Percentiles rank a stretch among this genome's conserved stretches.
phyloP scores from a whole-genome alignment of 2,329 filamentous ascomycete species.

The Didymella segeticola region DNA sequence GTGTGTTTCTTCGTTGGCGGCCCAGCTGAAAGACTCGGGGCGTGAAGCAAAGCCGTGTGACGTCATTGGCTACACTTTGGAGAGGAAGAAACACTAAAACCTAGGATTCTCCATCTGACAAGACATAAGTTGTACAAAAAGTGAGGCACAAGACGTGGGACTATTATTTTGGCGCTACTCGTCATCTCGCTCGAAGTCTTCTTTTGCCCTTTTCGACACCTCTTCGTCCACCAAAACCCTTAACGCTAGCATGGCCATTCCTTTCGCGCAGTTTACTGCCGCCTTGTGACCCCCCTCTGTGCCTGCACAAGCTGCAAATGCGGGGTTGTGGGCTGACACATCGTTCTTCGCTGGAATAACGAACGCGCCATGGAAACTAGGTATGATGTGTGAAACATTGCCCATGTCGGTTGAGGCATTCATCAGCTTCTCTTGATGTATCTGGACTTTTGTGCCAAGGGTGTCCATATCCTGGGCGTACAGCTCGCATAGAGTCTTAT shows the following conservation, averaged over 20 bases:
- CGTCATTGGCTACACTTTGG: background rate
- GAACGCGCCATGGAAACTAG: slow-evolving; percentile 58
- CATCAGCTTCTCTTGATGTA: slow-evolving; percentile 49
- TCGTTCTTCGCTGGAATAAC: slow-evolving; percentile 50
- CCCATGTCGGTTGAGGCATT: slow-evolving; percentile 32
- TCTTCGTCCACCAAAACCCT: slow-evolving; percentile 25
- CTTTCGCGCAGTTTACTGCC: slow-evolving; percentile 56
- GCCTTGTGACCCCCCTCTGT: slow-evolving; percentile 48
- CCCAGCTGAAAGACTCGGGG: background rate
- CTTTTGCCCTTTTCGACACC: slow-evolving; percentile 17
- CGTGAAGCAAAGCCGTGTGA: background rate
- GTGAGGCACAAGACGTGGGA: no score
- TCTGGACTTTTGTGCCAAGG: slow-evolving; percentile 48
- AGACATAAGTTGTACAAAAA: no score
- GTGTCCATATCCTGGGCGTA: slow-evolving; percentile 56
- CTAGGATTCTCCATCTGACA: no score
- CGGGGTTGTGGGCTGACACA: slow-evolving; percentile 50
- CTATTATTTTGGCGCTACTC: background rate
- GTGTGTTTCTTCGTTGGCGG: background rate
- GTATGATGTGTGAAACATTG: slow-evolving; percentile 24
- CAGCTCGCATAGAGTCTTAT: slow-evolving; percentile 53
- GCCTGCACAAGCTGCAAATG: slow-evolving; percentile 55
- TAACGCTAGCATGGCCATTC: slow-evolving; percentile 48
- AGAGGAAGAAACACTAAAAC: no score
- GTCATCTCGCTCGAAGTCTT: slow-evolving; percentile 25